Evolutionary conservation across 306 rosid genomes (phyloP).

Genomic region (Citrullus mucosospermus): DNA sequence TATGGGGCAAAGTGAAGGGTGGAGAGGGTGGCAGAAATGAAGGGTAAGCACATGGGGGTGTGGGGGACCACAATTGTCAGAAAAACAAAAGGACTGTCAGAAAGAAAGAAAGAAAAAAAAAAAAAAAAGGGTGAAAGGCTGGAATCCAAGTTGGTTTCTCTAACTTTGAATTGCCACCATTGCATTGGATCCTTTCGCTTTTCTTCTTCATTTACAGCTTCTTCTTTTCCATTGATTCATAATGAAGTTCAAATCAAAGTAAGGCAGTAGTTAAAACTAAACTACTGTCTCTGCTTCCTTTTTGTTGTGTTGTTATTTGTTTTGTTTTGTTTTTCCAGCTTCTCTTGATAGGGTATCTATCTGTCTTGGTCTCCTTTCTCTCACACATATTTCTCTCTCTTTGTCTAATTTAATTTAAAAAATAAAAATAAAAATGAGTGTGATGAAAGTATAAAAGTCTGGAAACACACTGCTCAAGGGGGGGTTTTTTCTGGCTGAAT

Average conservation of each 20-base stretch:
- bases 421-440: neutral
- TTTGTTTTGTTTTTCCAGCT: neutral
- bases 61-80: neutral
- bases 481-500: neutral
- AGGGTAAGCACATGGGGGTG: constrained; percentile 6
- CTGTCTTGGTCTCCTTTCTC: neutral
- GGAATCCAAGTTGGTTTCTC: neutral
- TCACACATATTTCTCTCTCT: neutral
- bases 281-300: neutral
- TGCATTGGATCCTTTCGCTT: neutral
- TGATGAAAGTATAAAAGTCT: neutral
- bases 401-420: neutral
- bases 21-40: neutral
- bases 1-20: neutral
- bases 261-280: neutral
- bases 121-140: neutral
- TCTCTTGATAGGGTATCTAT: neutral
- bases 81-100: neutral
- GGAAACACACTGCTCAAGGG: neutral
- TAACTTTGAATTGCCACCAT: neutral
- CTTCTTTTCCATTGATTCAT: neutral
- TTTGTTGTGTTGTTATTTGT: neutral
- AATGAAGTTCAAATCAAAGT: neutral
- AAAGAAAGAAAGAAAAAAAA: neutral
- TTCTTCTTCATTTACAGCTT: neutral